These are phyloP conservation scores for Alternaria triticimaculans DNA, from an alignment of 2,329 filamentous ascomycete species.

Conservation along the genomic window DNA sequence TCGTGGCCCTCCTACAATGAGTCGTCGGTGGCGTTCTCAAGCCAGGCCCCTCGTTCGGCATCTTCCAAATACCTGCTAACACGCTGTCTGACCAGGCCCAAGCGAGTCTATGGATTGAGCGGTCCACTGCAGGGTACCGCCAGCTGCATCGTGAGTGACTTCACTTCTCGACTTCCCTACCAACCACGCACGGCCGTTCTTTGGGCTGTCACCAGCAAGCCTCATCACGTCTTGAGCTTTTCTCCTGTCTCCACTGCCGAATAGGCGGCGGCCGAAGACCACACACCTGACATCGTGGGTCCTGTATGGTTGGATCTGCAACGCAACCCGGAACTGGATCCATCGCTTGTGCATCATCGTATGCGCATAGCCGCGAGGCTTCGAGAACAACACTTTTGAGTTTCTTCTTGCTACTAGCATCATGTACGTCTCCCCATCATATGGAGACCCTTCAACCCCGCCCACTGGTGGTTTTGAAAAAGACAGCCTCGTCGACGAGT, in stretches of 20 bases:
- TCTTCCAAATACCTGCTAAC: conserved; percentile 32
- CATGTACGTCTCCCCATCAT: conserved; percentile 47
- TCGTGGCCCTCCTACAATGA: conserved; percentile 44
- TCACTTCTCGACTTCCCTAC: conserved; percentile 38
- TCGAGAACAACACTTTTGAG: conserved; percentile 23
- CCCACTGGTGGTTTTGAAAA: conserved; percentile 38
- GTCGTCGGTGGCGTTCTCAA: conserved; percentile 26
- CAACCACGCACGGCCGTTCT: conserved; percentile 38
- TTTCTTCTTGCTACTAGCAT: conserved; percentile 35
- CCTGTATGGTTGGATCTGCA: conserved; percentile 45
- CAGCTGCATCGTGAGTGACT: conserved; percentile 32
- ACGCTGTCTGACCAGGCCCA: conserved; percentile 27
- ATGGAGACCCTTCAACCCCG: conserved; percentile 44
- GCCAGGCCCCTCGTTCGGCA: conserved; percentile 38
- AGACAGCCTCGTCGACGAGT: conserved; percentile 45
- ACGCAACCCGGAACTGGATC: conserved; percentile 28
- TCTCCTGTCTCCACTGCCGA: conserved; percentile 34
- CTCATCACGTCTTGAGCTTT: conserved; percentile 31
- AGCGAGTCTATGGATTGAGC: conserved; percentile 34
- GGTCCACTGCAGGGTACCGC: conserved; percentile 26
- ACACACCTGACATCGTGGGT: conserved; percentile 31
- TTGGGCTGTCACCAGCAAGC: conserved; percentile 23
- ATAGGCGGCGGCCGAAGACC: conserved; percentile 39
- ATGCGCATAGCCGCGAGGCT: conserved; percentile 31
- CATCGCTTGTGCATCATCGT: conserved; percentile 41